phyloP scores from a whole-genome alignment of 2,329 filamentous ascomycete genomes.

The Colletotrichum sp. region DNA sequence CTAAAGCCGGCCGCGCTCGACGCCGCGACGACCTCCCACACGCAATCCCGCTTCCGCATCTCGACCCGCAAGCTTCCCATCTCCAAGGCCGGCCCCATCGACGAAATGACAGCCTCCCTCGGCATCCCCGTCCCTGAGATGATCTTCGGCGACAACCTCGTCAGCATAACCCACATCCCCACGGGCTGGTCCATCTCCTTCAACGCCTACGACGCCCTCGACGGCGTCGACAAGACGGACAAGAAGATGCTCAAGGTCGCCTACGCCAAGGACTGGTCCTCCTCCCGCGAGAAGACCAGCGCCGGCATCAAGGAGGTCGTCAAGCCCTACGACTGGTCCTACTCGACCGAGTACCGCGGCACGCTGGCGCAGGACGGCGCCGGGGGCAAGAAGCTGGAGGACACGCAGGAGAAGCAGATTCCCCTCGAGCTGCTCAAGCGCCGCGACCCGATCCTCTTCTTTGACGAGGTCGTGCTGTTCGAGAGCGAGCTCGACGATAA shows the following conservation, averaged over 20 bases:
- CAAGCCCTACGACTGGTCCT: slow-evolving; percentile 98
- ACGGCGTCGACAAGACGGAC: slow-evolving; percentile 93
- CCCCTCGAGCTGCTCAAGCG: slow-evolving; percentile 86
- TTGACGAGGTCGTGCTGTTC: slow-evolving; percentile 94
- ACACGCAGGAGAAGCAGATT: slow-evolving; percentile 55
- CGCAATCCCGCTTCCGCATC: slow-evolving; percentile 74
- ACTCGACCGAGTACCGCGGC: slow-evolving; percentile 86
- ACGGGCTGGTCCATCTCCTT: slow-evolving; percentile 83
- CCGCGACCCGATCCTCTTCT: slow-evolving; percentile 94
- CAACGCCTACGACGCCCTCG: slow-evolving; percentile 85
- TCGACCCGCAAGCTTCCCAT: slow-evolving; percentile 91
- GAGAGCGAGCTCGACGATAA: slow-evolving; percentile 99
- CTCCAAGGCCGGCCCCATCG: slow-evolving; percentile 88
- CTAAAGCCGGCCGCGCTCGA: slow-evolving; percentile 55
- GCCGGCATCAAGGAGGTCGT: slow-evolving; percentile 93
- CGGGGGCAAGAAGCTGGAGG: not conserved
- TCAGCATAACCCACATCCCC: slow-evolving; percentile 74
- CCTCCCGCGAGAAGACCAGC: slow-evolving; percentile 73
- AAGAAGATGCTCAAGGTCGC: slow-evolving; percentile 90
- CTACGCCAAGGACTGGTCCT: slow-evolving; percentile 85
- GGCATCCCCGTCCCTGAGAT: slow-evolving; percentile 94
- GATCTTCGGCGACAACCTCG: slow-evolving; percentile 97
- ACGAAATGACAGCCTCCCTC: slow-evolving; percentile 78
- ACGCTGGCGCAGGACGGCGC: slow-evolving; percentile 50
- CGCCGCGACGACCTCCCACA: slow-evolving; percentile 60